Percentiles rank a stretch among this genome's conserved stretches.
These are phyloP conservation scores for Geosmithia putterillii DNA, from an alignment of 2,329 filamentous ascomycete genomes.

Conservation along the genomic window DNA sequence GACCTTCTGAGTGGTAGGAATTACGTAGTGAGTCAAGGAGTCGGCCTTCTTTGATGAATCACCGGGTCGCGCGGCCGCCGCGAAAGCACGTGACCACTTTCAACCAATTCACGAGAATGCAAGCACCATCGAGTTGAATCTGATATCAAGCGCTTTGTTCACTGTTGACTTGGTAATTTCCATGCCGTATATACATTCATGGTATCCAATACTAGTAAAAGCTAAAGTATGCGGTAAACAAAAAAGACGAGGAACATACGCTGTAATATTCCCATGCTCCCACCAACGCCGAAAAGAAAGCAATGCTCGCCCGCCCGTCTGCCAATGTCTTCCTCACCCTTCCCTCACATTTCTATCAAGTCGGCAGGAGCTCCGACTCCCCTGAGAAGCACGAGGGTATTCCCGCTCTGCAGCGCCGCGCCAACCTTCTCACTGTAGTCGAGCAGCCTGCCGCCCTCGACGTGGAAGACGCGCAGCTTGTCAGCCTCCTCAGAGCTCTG, in stretches of 20 bases:
- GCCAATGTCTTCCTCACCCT: background rate
- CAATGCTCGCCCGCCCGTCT: background rate
- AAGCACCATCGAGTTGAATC: background rate
- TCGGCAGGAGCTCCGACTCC: constrained; percentile 74
- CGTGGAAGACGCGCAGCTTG: constrained; percentile 78
- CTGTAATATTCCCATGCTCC: background rate
- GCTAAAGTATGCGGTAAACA: background rate
- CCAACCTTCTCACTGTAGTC: constrained; percentile 85
- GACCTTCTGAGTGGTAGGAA: too few relatives aligned
- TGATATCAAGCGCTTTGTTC: too few relatives aligned
- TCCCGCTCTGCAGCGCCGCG: constrained; percentile 59
- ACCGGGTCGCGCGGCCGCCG: constrained; percentile 8
- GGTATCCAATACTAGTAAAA: background rate
- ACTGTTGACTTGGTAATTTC: background rate
- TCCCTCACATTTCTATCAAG: constrained; percentile 43
- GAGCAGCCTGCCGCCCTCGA: constrained; percentile 75
- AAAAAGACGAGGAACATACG: too few relatives aligned
- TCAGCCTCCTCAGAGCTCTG: constrained; percentile 63
- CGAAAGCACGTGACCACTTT: constrained; percentile 18
- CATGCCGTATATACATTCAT: background rate
- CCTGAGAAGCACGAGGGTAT: constrained; percentile 79
- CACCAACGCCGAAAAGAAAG: constrained; percentile 1
- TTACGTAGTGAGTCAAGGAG: background rate
- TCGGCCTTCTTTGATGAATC: constrained; percentile 12
- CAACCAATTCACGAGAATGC: background rate